Conservation (phyloP, 305 asterid species). For the Ilex paraguariensis region DNA sequence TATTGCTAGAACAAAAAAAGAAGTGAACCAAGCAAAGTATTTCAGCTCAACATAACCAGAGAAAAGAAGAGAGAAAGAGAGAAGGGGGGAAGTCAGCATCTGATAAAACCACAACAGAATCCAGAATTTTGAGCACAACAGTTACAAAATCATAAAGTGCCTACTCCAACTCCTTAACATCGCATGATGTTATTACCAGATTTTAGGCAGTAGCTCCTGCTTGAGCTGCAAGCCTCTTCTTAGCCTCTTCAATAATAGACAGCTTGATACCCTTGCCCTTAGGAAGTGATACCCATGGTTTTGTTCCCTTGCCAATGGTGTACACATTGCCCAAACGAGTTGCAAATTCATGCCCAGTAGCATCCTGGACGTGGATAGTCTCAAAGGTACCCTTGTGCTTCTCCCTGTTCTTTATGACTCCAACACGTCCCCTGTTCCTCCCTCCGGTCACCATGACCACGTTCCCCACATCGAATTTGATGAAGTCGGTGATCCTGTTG, state of each 20-base stretch:
- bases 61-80: too few relatives aligned
- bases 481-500: constrained; percentile 49
- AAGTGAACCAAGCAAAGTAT: too few relatives aligned
- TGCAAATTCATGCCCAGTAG: constrained; percentile 61
- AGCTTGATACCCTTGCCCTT: constrained; percentile 69
- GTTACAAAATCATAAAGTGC: too few relatives aligned
- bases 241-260: constrained; percentile 57
- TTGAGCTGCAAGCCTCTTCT: constrained; percentile 55
- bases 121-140: too few relatives aligned
- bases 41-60: too few relatives aligned
- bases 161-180: too few relatives aligned
- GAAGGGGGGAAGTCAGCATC: too few relatives aligned
- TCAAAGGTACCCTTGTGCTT: constrained; percentile 62
- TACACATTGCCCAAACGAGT: constrained; percentile 60
- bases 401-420: constrained; percentile 61
- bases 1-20: too few relatives aligned
- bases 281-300: constrained; percentile 66
- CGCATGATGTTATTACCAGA: not conserved
- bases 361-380: constrained; percentile 60
- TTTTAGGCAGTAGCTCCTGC: constrained; percentile 37
- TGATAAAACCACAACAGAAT: too few relatives aligned
- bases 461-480: constrained; percentile 67
- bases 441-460: constrained; percentile 78
- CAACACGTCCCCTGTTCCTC: constrained; percentile 69
- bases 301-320: constrained; percentile 62